Evolutionary conservation across 202 grass and related monocot genomes (phyloP), one percentile per base, ranked within the genome.

Genomic region (Schoenoplectus triqueter): DNA sequence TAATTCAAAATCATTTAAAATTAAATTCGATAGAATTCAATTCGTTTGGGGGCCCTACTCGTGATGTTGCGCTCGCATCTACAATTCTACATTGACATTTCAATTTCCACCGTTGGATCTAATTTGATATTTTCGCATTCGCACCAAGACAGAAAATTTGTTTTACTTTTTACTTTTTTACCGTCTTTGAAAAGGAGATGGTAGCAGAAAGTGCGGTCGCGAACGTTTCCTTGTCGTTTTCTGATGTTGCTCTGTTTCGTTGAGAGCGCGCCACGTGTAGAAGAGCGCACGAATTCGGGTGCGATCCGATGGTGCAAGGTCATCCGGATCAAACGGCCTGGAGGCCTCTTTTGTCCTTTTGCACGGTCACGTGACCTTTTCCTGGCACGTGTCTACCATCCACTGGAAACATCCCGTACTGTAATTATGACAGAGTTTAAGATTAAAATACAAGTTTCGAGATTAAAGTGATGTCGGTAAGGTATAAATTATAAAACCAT

Each of bases 151-250:
- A 44, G 17, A 18, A 71, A 46, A 47, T 3, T n/a, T n/a, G 0
- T 6, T 44, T 49, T 10, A 10, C 17, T 73, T 73, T 73, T 0
- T 62, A 49, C n/a, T 17, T 70, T 70, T 56, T 60, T 59, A 57
- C 77, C 5, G 39, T 15, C 5, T 19, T 19, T 82, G 80, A 82
- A 82, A 82, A 67, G 18, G 17, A 67, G 21, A 54, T 20, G 15
- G 65, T 10, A 65, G 14, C 21, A 65, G 57, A 81, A 81, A 81
- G 78, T 22, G 13, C 31, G 21, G 78, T 7, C 3, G 69, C 46
- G 73, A 76, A 40, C 73, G 20, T 57, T 77, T 77, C 0, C 14
- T 69, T 82, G 80, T 82, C 63, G 80, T 82, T 82, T 82, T 82
- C n/a, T 65, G 41, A 66, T 4, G 69, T 19, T n/a, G 78, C 51